phyloP scores from a whole-genome alignment of 2,329 filamentous ascomycete genomes.

The Lasiodiplodia sp. region DNA sequence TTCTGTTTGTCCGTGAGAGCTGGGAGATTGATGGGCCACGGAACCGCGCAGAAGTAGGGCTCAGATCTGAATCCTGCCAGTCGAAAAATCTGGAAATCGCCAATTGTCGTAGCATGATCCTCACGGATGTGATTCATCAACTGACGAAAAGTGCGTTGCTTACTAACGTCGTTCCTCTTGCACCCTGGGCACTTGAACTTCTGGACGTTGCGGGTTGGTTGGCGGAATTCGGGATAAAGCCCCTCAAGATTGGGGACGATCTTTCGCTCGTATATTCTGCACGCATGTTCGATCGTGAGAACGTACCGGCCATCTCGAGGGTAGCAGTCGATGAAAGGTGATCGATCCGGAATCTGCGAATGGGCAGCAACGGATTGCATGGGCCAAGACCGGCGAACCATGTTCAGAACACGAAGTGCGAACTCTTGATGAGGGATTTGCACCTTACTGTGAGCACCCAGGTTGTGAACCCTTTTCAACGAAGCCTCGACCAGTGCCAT shows the following conservation, averaged over 20 bases:
- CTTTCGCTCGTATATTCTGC: slow-evolving; percentile 38
- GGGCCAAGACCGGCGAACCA: slow-evolving; percentile 35
- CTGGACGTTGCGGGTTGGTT: slow-evolving; percentile 29
- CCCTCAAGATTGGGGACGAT: slow-evolving; percentile 34
- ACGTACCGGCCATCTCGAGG: slow-evolving; percentile 34
- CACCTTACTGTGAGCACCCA: slow-evolving; percentile 12
- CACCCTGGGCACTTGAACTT: slow-evolving; percentile 43
- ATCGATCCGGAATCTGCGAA: slow-evolving; percentile 27
- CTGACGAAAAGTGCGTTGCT: slow-evolving; percentile 33
- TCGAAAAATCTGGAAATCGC: slow-evolving; percentile 39
- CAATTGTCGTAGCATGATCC: slow-evolving; percentile 36
- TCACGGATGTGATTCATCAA: slow-evolving; percentile 41
- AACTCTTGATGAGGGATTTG: slow-evolving; percentile 36
- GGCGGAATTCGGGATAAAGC: slow-evolving; percentile 22
- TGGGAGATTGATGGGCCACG: slow-evolving; percentile 44
- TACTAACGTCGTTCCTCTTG: slow-evolving; percentile 35
- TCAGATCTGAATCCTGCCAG: slow-evolving; percentile 21
- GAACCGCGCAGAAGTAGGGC: slow-evolving; percentile 33
- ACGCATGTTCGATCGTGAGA: slow-evolving; percentile 43
- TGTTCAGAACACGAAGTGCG: slow-evolving; percentile 38
- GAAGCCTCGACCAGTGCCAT: slow-evolving; percentile 11
- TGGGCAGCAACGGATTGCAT: slow-evolving; percentile 22
- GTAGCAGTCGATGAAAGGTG: slow-evolving; percentile 24
- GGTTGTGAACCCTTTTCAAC: slow-evolving; percentile 8
- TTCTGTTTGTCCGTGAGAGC: slow-evolving; percentile 40